Conservation (phyloP, 1,139 yeast species). For the Candida sp. region DNA sequence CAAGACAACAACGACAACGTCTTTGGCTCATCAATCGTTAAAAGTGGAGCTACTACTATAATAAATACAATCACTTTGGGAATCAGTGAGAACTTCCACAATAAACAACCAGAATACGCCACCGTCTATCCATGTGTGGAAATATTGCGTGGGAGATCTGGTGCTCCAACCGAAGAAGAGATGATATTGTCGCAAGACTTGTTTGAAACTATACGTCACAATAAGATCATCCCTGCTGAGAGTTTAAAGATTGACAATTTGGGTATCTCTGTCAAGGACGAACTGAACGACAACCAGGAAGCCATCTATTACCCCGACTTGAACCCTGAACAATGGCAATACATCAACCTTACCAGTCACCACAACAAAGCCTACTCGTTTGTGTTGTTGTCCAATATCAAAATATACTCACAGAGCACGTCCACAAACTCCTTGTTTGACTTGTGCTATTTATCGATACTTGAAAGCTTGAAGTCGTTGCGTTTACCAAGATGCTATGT, state of each 20-base stretch:
- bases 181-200: slow-evolving; percentile 77
- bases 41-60: slow-evolving; percentile 76
- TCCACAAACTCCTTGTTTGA: slow-evolving; percentile 78
- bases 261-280: slow-evolving; percentile 54
- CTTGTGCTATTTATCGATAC: slow-evolving; percentile 70
- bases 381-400: slow-evolving; percentile 74
- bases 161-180: slow-evolving; percentile 92
- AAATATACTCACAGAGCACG: slow-evolving; percentile 59
- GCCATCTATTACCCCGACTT: slow-evolving; percentile 45
- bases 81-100: slow-evolving; percentile 50
- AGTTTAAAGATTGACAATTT: slow-evolving; percentile 48
- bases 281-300: slow-evolving; percentile 23
- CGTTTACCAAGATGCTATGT: slow-evolving; percentile 70
- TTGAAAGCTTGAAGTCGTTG: slow-evolving; percentile 65
- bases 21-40: slow-evolving; percentile 74
- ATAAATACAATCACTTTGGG: slow-evolving; percentile 81
- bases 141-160: slow-evolving; percentile 72
- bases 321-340: slow-evolving; percentile 22
- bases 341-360: slow-evolving; percentile 15
- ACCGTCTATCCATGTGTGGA: slow-evolving; percentile 82
- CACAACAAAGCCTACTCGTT: slow-evolving; percentile 53
- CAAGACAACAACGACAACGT: slow-evolving; percentile 45
- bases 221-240: slow-evolving; percentile 52
- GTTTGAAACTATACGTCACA: slow-evolving; percentile 60
- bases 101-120: slow-evolving; percentile 31